Evolutionary conservation across 495 filamentous ascomycete genomes (phyloP), one percentile per base, ranked within the genome.

Genomic region (Penicillium argentinense): DNA sequence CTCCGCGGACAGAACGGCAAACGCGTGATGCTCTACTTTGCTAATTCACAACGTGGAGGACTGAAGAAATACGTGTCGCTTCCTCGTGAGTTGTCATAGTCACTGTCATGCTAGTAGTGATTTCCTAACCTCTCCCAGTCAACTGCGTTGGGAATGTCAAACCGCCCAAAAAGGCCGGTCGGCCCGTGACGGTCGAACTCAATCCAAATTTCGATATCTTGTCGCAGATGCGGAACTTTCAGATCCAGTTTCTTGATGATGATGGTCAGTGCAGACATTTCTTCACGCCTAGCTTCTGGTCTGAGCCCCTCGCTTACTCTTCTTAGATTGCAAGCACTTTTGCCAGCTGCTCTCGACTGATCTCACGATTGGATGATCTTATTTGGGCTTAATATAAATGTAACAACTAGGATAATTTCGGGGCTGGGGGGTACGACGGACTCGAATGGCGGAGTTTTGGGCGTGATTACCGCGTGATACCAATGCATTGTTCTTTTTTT

Each of bases 191-290:
- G 4, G 22, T 76, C 21, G 61, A 70, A 11, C 47, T 76, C 3
- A 63, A 60, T 43, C 71, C 72, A 1, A 74, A 76, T 42, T 74
- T 74, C 26, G 71, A 76, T 9, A 54, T 71, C 41, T 54, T 76
- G 4, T 45, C 67, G 8, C 53, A 68, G 44, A 72, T 76, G 69
- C 69, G 67, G 30, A 64, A 57, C 23, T 33, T 76, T 17, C 59
- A 66, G 38, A 62, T 76, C 22, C 49, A 60, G 21, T 76, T 76
- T 45, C 55, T 76, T 12, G 70, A 76, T 33, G 61, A 71, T 38
- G 44, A 67, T 30, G 72, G 72, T 76, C 61, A 46, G 67, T 66
- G 33, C 33, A 36, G 7, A 18, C 11, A 3, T 18, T 18, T 21
- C 46, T 22, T 32, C 36, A n/a, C 17, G 7, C 16, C 33, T 36